Base-by-base conservation (phyloP, 2,329 filamentous ascomycete species). In the Cryphonectria parasitica region DNA sequence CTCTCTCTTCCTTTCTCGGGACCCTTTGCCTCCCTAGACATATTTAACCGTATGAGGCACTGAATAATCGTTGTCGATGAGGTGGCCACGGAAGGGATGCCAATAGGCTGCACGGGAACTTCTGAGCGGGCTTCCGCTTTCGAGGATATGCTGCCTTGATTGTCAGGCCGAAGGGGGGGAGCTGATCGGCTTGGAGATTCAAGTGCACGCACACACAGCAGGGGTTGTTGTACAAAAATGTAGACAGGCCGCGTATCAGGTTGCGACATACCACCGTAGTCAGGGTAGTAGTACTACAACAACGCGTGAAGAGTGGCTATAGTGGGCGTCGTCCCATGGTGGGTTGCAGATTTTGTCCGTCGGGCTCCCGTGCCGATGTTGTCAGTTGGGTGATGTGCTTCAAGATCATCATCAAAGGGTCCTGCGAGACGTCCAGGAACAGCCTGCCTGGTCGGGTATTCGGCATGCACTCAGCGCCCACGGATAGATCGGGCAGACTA, bases 31-130 rank as follows among this genome's bases (percentile, higher is more conserved):
- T 34, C 28, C n/a, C 43, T 4, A 28, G 41, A n/a, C 22, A n/a
- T 49, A n/a, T 36, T 64, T 64, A 64, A 43, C 63, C 43, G 63
- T 34, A 52, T 64, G 63, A 64, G 63, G 63, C 25, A 31, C 28
- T 64, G 41, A 64, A 64, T 64, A 52, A 34, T 31, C 63, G 41
- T 45, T 45, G 28, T 43, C 25, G 43, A 36, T 49, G 41, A 43
- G 28, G 34, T n/a, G 58, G 34, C 34, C 17, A 61, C n/a, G 58
- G 58, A 19, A 61, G 34, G 31, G 13, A 17, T 31, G 17, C 54
- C 13, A 19, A 31, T 34, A 31, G 10, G 52, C 52, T 56, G 54
- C 54, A 19, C 54, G 54, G 54, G 54, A 31, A 58, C 54, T 58
- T 34, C 31, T 31, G 54, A 19, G 54, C 54, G 19, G 17, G 3